These are phyloP conservation scores for Polyrhizophydium stewartii DNA, from an alignment of 371 early-diverging fungal genomes.

Conservation along the genomic window DNA sequence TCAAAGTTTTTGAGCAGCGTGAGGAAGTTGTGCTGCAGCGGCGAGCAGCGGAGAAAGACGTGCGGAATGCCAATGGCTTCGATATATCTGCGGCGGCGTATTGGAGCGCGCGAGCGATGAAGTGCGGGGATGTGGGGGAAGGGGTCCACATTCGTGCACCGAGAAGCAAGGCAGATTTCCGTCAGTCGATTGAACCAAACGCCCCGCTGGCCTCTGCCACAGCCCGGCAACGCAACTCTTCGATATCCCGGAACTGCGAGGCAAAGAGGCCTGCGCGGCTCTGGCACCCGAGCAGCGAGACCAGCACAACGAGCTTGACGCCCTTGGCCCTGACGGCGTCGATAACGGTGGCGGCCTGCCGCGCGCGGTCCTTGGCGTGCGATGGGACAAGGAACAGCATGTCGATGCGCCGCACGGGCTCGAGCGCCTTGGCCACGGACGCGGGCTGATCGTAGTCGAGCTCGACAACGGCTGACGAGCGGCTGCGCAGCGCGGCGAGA, in stretches of 20 bases:
- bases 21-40: slow-evolving; percentile 14
- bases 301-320: slow-evolving; percentile 11
- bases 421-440: too few species aligned
- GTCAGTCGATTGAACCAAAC: background rate
- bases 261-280: slow-evolving; percentile 7
- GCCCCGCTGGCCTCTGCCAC: too few species aligned
- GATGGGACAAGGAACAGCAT: slow-evolving; percentile 10
- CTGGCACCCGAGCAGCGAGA: slow-evolving; percentile 13
- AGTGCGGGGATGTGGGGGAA: too few species aligned
- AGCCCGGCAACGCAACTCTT: slow-evolving; percentile 2
- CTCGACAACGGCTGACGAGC: too few species aligned
- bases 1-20: slow-evolving; percentile 2
- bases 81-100: slow-evolving; percentile 7
- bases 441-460: too few species aligned
- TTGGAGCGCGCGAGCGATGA: too few species aligned
- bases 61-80: too few species aligned
- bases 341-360: background rate
- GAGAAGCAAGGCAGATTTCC: too few species aligned
- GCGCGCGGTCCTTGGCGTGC: slow-evolving; percentile 4
- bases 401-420: background rate
- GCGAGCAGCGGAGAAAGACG: slow-evolving; percentile 10
- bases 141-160: too few species aligned
- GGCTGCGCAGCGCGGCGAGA: too few species aligned
- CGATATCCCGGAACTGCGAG: slow-evolving; percentile 13
- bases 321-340: slow-evolving; percentile 5